Conservation (phyloP, 2,329 filamentous ascomycete species). For the Fusarium azukiicola region DNA sequence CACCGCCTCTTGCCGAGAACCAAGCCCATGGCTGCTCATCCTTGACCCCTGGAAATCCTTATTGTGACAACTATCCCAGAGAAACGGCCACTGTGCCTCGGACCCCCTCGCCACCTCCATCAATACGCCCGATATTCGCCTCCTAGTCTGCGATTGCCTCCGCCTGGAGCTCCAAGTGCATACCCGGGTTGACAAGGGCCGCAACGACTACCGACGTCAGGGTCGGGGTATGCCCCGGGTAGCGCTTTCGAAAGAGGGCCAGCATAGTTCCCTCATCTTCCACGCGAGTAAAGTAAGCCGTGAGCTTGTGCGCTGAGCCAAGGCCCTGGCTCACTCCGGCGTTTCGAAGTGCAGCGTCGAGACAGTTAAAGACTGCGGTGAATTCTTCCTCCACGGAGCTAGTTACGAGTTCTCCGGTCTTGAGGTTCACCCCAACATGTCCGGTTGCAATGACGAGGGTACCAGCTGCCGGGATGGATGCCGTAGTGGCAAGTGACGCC, state of each 20-base stretch:
- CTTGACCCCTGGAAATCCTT: background rate
- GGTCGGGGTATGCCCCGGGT: conserved; percentile 28
- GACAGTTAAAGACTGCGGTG: conserved; percentile 42
- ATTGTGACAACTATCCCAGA: background rate
- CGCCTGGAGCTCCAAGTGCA: conserved; percentile 43
- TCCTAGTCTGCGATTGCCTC: conserved; percentile 33
- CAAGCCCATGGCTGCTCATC: background rate
- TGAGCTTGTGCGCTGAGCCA: conserved; percentile 38
- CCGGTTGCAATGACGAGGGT: conserved; percentile 26
- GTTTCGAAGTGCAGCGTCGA: conserved; percentile 42
- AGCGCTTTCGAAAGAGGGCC: background rate
- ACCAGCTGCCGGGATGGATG: conserved; percentile 27
- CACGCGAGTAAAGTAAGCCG: conserved; percentile 39
- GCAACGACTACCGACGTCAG: conserved; percentile 44
- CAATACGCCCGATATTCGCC: conserved; percentile 1
- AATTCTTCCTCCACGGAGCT: conserved; percentile 37
- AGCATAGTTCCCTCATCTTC: conserved; percentile 41
- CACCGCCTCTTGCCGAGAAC: background rate
- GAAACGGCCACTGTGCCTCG: background rate
- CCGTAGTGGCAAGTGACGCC: conserved; percentile 39
- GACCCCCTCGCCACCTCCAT: background rate
- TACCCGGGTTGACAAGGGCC: conserved; percentile 40
- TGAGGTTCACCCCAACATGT: conserved; percentile 36
- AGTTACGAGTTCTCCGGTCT: conserved; percentile 40
- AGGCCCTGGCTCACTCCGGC: conserved; percentile 38